A percentile compares a stretch with the other conserved stretches of the same genome.
These are phyloP conservation scores for Fusarium sp. DNA, from an alignment of 2,329 filamentous ascomycete genomes.

Conservation along the genomic window DNA sequence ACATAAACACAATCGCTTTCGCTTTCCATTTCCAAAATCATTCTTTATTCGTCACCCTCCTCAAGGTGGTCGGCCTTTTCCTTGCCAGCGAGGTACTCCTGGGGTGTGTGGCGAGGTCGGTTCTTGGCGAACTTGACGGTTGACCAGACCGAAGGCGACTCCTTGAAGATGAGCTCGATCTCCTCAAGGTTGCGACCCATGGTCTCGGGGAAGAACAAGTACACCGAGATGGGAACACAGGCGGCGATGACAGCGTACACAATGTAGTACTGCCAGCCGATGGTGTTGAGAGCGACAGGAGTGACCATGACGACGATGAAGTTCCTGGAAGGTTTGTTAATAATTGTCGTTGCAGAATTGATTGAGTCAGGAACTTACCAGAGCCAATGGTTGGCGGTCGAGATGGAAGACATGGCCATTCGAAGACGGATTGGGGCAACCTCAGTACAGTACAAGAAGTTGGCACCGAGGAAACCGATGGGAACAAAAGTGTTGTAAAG, in stretches of 20 bases:
- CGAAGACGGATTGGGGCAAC: slow-evolving; percentile 62
- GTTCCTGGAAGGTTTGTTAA: slow-evolving; percentile 42
- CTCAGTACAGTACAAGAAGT: slow-evolving; percentile 69
- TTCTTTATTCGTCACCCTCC: slow-evolving; percentile 10
- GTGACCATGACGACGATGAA: slow-evolving; percentile 71
- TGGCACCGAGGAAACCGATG: slow-evolving; percentile 72
- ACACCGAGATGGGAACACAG: slow-evolving; percentile 58
- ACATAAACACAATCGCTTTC: slow-evolving; percentile 25
- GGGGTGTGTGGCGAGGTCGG: slow-evolving; percentile 29
- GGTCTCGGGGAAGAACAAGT: slow-evolving; percentile 54
- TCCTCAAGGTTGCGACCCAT: slow-evolving; percentile 49
- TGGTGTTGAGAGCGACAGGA: slow-evolving; percentile 71
- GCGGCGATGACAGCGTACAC: slow-evolving; percentile 61
- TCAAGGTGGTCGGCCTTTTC: slow-evolving; percentile 30
- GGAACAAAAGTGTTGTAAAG: slow-evolving; percentile 77
- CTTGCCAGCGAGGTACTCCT: slow-evolving; percentile 26
- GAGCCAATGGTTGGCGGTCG: slow-evolving; percentile 58
- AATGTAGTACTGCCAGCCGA: slow-evolving; percentile 62
- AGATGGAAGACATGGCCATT: slow-evolving; percentile 63
- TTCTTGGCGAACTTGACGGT: slow-evolving; percentile 38
- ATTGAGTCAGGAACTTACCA: slow-evolving; percentile 32
- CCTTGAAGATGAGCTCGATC: slow-evolving; percentile 47
- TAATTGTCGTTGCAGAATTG: slow-evolving; percentile 30
- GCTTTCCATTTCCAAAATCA: background rate
- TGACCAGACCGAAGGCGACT: slow-evolving; percentile 31